A percentile compares a stretch with the other conserved stretches of the same genome.
These are phyloP conservation scores for Schizophyllum amplum DNA, from an alignment of 1,284 basidiomycete genomes.

Conservation along the genomic window DNA sequence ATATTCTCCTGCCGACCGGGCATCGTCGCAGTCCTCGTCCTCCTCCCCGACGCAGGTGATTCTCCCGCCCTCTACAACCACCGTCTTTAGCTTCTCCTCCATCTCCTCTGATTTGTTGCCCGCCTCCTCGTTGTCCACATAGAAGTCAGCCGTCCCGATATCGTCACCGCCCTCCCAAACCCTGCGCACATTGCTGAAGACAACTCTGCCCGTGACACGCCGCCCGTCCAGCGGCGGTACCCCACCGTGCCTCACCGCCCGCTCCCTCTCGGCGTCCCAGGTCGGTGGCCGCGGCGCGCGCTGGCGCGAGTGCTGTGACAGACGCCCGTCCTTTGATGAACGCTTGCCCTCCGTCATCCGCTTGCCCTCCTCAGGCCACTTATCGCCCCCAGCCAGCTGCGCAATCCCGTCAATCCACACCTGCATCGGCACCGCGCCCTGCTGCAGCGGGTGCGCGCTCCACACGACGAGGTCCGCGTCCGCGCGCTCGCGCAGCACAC, in stretches of 20 bases:
- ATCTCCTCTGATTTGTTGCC: no score
- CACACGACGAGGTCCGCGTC: conserved; percentile 51
- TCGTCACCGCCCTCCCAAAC: conserved; percentile 23
- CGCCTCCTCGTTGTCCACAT: conserved; percentile 13
- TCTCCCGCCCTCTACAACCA: conserved; percentile 37
- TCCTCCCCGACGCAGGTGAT: conserved; percentile 30
- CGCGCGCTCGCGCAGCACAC: conserved; percentile 48
- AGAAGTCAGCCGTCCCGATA: conserved; percentile 15
- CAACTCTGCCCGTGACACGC: conserved; percentile 26
- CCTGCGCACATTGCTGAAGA: conserved; percentile 44
- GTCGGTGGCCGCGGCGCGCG: conserved; percentile 26
- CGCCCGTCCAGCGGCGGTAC: conserved; percentile 47
- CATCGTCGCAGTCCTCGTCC: conserved; percentile 18
- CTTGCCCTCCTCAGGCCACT: conserved; percentile 19
- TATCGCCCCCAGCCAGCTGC: conserved; percentile 41
- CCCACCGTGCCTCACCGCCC: conserved; percentile 50
- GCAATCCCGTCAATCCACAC: conserved; percentile 65
- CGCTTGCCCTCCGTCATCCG: conserved; percentile 3
- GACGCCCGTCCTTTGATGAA: no score
- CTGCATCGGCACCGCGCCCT: conserved; percentile 53
- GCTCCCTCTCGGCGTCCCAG: conserved; percentile 49
- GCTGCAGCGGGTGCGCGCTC: conserved; percentile 66
- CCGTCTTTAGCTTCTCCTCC: conserved; percentile 18
- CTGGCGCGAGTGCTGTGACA: no score
- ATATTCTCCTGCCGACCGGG: conserved; percentile 14